phyloP scores from a whole-genome alignment of 2,329 filamentous ascomycete species.

The Phoma herbarum region DNA sequence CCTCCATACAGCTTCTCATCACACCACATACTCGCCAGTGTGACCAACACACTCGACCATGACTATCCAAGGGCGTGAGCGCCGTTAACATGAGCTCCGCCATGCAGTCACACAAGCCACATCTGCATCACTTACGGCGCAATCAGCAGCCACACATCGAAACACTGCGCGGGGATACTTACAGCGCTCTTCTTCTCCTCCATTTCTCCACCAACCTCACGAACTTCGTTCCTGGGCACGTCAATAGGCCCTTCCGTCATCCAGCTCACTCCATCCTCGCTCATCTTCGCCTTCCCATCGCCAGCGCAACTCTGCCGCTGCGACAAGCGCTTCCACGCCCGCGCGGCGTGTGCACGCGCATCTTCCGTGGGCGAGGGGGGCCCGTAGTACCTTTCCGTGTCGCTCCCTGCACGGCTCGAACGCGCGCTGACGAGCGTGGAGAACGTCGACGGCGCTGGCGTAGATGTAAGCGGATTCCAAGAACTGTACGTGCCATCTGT shows the following conservation, averaged over 20 bases:
- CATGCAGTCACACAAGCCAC: slow-evolving; percentile 10
- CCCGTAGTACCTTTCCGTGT: slow-evolving; percentile 1
- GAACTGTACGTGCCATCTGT: slow-evolving; percentile 2
- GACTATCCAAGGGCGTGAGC: no score
- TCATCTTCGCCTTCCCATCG: no score
- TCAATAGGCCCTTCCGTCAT: neutral
- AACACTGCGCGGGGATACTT: neutral
- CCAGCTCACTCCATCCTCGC: neutral
- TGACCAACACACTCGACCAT: neutral
- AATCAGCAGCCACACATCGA: neutral
- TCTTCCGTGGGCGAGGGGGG: neutral
- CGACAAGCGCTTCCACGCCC: neutral
- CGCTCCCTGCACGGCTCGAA: neutral
- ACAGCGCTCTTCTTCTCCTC: neutral
- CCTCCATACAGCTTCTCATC: neutral
- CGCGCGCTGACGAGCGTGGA: neutral
- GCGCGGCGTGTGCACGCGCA: neutral
- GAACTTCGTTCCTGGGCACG: no score
- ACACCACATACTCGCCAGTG: neutral
- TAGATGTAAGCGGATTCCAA: neutral
- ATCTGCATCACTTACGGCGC: neutral
- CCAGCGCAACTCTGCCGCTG: no score
- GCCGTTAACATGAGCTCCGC: neutral
- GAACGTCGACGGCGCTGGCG: neutral
- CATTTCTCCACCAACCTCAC: no score